These are phyloP conservation scores for Candida fluviatilis DNA, from an alignment of 805 yeast genomes.

Conservation along the genomic window DNA sequence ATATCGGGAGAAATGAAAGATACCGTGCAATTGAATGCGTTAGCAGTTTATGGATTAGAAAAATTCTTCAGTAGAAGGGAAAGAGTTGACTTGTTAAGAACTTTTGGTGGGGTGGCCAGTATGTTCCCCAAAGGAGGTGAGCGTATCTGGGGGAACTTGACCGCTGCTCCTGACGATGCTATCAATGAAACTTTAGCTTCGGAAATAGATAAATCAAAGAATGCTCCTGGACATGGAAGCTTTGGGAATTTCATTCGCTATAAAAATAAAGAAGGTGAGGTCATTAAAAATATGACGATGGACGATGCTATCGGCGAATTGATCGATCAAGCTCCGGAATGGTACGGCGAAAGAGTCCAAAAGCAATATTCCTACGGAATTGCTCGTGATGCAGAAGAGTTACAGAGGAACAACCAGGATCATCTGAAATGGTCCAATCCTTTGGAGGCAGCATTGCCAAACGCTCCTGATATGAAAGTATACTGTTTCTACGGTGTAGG, in stretches of 20 bases:
- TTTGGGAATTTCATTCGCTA: constrained; percentile 76
- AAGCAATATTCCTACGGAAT: constrained; percentile 79
- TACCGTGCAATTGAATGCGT: constrained; percentile 86
- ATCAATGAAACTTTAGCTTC: constrained; percentile 12
- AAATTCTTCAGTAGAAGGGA: constrained; percentile 88
- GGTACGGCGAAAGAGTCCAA: constrained; percentile 64
- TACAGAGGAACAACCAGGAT: constrained; percentile 60
- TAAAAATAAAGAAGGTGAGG: constrained; percentile 31
- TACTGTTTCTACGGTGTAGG: constrained; percentile 96
- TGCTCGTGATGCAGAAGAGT: constrained; percentile 56
- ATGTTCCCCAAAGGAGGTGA: constrained; percentile 98
- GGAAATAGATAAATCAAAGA: constrained; percentile 21
- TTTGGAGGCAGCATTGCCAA: constrained; percentile 83
- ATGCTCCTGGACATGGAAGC: constrained; percentile 28
- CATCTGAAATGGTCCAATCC: constrained; percentile 93
- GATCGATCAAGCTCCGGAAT: constrained; percentile 61
- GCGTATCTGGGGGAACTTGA: constrained; percentile 76
- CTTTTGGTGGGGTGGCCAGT: constrained; percentile 92
- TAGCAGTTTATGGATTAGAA: constrained; percentile 92
- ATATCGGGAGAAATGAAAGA: constrained; percentile 98
- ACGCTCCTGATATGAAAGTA: constrained; percentile 88
- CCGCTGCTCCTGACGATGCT: constrained; percentile 70
- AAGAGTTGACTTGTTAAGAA: constrained; percentile 76
- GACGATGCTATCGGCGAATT: constrained; percentile 64
- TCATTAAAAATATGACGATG: constrained; percentile 57